Percentiles rank a stretch among this genome's conserved stretches.
phyloP scores from a whole-genome alignment of 345 rosid species.

The Leavenworthia alabamica region DNA sequence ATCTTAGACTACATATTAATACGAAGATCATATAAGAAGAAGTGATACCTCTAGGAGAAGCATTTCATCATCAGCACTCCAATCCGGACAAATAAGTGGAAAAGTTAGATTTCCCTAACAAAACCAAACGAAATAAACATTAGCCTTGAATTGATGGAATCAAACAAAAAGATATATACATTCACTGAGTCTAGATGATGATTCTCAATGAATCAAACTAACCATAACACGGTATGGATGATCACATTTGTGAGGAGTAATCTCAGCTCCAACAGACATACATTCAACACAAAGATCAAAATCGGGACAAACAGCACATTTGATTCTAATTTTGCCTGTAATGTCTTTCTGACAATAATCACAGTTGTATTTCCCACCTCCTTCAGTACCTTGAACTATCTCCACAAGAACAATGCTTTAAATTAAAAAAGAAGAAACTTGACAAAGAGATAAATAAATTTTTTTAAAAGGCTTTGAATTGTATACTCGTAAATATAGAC shows the following conservation, averaged over 20 bases:
- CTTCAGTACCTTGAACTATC: constrained; percentile 67
- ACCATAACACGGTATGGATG: constrained; percentile 96
- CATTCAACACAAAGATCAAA: constrained; percentile 96
- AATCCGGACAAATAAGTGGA: constrained; percentile 82
- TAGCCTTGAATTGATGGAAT: background rate
- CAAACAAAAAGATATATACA: background rate
- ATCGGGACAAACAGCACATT: constrained; percentile 91
- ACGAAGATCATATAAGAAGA: background rate
- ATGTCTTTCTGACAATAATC: constrained; percentile 96
- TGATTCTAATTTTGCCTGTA: constrained; percentile 81
- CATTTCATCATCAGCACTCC: constrained; percentile 99
- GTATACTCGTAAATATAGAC: constrained; percentile 60
- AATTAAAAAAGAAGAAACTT: background rate
- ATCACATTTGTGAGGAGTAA: constrained; percentile 76
- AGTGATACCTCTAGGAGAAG: constrained; percentile 81
- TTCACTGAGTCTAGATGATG: background rate
- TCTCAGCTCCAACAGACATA: constrained; percentile 92
- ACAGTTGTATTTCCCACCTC: constrained; percentile 92
- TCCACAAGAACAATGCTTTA: background rate
- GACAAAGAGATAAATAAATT: background rate
- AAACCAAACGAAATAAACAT: constrained; percentile 11
- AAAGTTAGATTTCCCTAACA: constrained; percentile 79
- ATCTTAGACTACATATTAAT: background rate
- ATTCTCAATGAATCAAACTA: constrained; percentile 26
- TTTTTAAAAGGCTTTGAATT: background rate